Conservation (phyloP, 23 red algal species). For the Pyropia haitanensis region DNA sequence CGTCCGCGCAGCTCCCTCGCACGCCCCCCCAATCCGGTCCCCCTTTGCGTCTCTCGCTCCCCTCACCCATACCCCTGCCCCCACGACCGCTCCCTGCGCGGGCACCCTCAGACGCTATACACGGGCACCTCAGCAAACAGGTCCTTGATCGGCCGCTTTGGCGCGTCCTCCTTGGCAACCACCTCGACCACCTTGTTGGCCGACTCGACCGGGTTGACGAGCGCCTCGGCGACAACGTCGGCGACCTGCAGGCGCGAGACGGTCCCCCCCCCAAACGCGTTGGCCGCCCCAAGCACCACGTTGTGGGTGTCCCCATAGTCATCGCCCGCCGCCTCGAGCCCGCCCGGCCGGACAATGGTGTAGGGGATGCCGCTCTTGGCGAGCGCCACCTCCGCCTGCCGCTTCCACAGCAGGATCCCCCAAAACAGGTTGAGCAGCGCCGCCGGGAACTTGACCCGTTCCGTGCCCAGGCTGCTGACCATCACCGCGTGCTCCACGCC, state of each 20-base stretch:
- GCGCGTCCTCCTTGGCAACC: neutral
- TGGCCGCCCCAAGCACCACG: neutral
- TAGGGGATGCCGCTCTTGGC: slow-evolving; percentile 10
- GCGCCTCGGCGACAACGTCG: slow-evolving; percentile 12
- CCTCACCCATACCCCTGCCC: too few species aligned
- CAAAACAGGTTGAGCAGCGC: slow-evolving; percentile 39
- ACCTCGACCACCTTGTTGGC: slow-evolving; percentile 23
- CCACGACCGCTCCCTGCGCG: too few species aligned
- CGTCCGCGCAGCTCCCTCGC: too few species aligned
- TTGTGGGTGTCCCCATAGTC: slow-evolving; percentile 19
- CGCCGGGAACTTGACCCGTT: slow-evolving; percentile 25
- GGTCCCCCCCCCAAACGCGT: slow-evolving; percentile 13
- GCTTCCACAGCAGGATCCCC: slow-evolving; percentile 39
- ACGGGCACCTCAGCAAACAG: too few species aligned
- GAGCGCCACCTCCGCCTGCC: slow-evolving; percentile 15
- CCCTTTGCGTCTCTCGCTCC: too few species aligned
- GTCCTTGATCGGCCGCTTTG: too few species aligned
- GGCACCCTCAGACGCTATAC: too few species aligned
- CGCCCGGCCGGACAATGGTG: slow-evolving; percentile 33
- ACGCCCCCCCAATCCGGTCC: too few species aligned
- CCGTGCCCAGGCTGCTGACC: slow-evolving; percentile 29
- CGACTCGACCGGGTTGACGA: slow-evolving; percentile 3
- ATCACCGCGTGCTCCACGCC: slow-evolving; percentile 11
- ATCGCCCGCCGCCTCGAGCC: slow-evolving; percentile 26
- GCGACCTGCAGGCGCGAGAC: slow-evolving; percentile 39